Evolutionary conservation across 345 rosid species (phyloP).

Genomic region (Eutrema yunnanense): DNA sequence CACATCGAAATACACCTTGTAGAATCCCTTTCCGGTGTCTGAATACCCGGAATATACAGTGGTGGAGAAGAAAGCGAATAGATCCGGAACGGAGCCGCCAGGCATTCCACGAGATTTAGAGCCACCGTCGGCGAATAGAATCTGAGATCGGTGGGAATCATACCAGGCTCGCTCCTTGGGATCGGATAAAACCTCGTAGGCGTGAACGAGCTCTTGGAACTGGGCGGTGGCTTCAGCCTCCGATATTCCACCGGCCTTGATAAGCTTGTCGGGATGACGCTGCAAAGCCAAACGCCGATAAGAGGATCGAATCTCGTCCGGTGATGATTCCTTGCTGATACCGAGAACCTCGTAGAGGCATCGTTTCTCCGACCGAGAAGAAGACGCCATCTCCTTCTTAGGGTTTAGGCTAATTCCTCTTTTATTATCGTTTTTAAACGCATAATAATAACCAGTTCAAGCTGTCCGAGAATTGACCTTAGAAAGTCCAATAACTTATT

Average conservation of each 20-base stretch:
- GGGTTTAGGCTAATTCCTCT: constrained; percentile 13
- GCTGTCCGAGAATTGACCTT: neutral
- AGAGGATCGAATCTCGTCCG: constrained; percentile 82
- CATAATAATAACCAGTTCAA: neutral
- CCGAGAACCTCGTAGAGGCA: constrained; percentile 88
- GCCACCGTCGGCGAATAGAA: constrained; percentile 69
- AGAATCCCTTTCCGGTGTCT: constrained; percentile 75
- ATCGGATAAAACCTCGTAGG: constrained; percentile 84
- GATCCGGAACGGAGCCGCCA: constrained; percentile 48
- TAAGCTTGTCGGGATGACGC: constrained; percentile 97
- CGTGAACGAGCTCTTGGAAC: constrained; percentile 85
- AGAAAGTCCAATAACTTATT: neutral
- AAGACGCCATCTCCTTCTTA: constrained; percentile 40
- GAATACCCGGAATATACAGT: constrained; percentile 62
- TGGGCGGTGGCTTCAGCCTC: constrained; percentile 80
- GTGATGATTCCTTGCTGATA: constrained; percentile 42
- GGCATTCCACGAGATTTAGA: constrained; percentile 37
- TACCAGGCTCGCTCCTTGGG: constrained; percentile 93
- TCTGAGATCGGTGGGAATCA: constrained; percentile 90
- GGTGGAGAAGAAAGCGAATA: constrained; percentile 74
- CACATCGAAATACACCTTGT: constrained; percentile 72
- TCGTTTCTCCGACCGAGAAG: constrained; percentile 56
- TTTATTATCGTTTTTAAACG: neutral
- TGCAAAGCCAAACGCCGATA: constrained; percentile 81
- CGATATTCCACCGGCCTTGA: constrained; percentile 69